A percentile compares a stretch with the other conserved stretches of the same genome.
Conservation (phyloP, 2,329 filamentous ascomycete species). For the Gliomastix tumulicola region DNA sequence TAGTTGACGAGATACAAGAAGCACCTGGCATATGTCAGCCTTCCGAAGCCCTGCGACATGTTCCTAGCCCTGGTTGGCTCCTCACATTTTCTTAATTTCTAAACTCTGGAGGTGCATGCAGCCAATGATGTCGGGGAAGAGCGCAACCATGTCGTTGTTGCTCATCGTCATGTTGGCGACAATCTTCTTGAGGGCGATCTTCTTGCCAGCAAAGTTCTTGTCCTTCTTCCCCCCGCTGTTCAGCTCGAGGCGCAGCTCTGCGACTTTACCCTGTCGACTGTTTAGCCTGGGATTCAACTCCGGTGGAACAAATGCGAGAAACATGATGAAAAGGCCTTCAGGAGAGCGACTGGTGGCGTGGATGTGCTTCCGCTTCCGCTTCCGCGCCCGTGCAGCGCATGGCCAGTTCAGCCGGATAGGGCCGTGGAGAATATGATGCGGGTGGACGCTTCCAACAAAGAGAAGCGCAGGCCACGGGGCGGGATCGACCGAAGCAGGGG, state of each 20-base stretch:
- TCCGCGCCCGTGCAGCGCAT: too few relatives aligned
- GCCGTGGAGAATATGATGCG: too few relatives aligned
- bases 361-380: too few relatives aligned
- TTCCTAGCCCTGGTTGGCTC: slow-evolving; percentile 4
- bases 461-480: too few relatives aligned
- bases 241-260: slow-evolving; percentile 90
- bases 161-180: slow-evolving; percentile 99
- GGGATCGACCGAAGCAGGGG: too few relatives aligned
- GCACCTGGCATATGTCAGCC: slow-evolving; percentile 56
- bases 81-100: slow-evolving; percentile 99
- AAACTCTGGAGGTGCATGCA: slow-evolving; percentile 94
- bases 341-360: too few relatives aligned
- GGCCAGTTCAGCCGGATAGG: too few relatives aligned
- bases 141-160: slow-evolving; percentile 98
- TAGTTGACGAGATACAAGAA: slow-evolving; percentile 98
- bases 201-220: slow-evolving; percentile 91
- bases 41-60: too few relatives aligned
- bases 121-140: slow-evolving; percentile 90
- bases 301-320: slow-evolving; percentile 44
- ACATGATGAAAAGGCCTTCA: slow-evolving; percentile 38
- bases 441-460: too few relatives aligned
- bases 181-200: slow-evolving; percentile 98
- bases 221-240: slow-evolving; percentile 95
- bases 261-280: slow-evolving; percentile 87
- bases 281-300: slow-evolving; percentile 41